phyloP scores from a whole-genome alignment of 202 grass and related monocot genomes.

The Panicum hallii region DNA sequence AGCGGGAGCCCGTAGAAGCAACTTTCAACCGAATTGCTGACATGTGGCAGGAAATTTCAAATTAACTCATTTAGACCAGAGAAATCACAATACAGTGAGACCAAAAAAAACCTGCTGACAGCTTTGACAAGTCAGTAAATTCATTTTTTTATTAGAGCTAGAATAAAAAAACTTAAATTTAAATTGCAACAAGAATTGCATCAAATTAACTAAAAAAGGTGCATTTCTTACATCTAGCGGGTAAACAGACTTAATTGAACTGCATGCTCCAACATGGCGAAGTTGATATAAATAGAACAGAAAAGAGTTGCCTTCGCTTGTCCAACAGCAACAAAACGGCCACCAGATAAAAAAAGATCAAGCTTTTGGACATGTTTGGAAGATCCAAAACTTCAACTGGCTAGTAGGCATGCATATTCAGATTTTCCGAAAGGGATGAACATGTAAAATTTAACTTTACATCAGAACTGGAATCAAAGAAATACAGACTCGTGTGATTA shows the following conservation, averaged over 20 bases:
- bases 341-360: neutral
- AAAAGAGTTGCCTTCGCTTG: neutral
- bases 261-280: neutral
- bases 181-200: neutral
- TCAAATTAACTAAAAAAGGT: neutral
- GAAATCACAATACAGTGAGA: neutral
- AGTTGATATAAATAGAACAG: neutral
- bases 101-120: neutral
- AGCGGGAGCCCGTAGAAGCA: neutral
- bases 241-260: neutral
- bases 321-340: neutral
- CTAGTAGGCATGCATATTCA: neutral
- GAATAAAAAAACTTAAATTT: neutral
- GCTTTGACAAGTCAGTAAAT: neutral
- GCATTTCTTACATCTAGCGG: neutral
- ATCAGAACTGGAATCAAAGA: neutral
- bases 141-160: neutral
- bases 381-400: neutral
- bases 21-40: neutral
- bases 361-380: neutral
- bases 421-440: neutral
- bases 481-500: neutral
- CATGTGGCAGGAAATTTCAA: neutral
- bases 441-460: neutral
- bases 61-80: neutral